These are phyloP conservation scores for Apophysomyces ossiformis DNA, from an alignment of 371 early-diverging fungal species.

Conservation along the genomic window DNA sequence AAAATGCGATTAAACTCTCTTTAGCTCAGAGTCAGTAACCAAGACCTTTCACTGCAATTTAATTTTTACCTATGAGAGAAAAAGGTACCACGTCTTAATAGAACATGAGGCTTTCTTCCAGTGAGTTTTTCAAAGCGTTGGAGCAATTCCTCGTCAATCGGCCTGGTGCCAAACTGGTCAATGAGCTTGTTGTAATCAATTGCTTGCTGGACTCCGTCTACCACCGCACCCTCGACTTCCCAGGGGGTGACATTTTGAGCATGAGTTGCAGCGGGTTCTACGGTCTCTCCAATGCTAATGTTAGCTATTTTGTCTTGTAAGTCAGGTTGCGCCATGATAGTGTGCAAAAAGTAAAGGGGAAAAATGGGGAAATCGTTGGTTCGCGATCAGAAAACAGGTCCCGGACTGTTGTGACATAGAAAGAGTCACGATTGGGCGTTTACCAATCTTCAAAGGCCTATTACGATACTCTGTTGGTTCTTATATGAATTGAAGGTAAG, in stretches of 20 bases:
- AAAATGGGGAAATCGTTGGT: background rate
- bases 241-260: slow-evolving; percentile 92
- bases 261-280: slow-evolving; percentile 21
- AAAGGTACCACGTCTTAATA: slow-evolving; percentile 94
- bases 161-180: slow-evolving; percentile 93
- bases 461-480: too few species aligned
- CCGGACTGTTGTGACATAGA: too few species aligned
- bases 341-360: background rate
- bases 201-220: slow-evolving; percentile 83
- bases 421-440: too few species aligned
- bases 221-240: slow-evolving; percentile 95
- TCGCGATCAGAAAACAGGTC: too few species aligned
- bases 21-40: background rate
- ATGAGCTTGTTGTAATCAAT: slow-evolving; percentile 98
- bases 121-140: slow-evolving; percentile 87
- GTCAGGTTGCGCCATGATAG: slow-evolving; percentile 27
- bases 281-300: slow-evolving; percentile 20
- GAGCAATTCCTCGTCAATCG: slow-evolving; percentile 79
- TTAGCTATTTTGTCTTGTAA: slow-evolving; percentile 22
- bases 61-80: slow-evolving; percentile 92
- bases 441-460: too few species aligned
- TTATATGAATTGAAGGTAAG: too few species aligned
- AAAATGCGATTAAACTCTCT: slow-evolving; percentile 93
- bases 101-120: slow-evolving; percentile 84
- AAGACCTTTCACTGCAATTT: background rate